These are phyloP conservation scores for Sporothrix variecibatus DNA, from an alignment of 2,329 filamentous ascomycete genomes.

Conservation along the genomic window DNA sequence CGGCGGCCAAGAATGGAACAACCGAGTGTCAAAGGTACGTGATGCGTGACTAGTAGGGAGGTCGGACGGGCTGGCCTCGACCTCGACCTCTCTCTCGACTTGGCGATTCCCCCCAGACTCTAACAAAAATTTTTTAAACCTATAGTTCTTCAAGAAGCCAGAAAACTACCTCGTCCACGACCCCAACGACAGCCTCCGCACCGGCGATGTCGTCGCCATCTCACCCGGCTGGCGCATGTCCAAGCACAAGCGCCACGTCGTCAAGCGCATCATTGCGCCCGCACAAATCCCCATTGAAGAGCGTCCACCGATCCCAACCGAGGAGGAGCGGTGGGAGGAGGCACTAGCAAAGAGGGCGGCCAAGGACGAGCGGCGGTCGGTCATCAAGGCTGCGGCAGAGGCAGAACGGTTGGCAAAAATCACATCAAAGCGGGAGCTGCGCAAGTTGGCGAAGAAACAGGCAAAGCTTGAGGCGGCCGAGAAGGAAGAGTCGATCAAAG, in stretches of 20 bases:
- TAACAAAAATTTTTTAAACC: background rate
- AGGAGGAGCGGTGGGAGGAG: conserved; percentile 60
- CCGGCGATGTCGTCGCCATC: conserved; percentile 75
- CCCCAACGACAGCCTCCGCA: conserved; percentile 69
- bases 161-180: conserved; percentile 74
- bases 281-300: conserved; percentile 62
- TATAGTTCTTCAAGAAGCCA: conserved; percentile 64
- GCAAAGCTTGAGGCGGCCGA: conserved; percentile 13
- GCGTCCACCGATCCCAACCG: conserved; percentile 65
- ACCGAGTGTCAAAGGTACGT: conserved; percentile 68
- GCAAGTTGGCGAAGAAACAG: conserved; percentile 23
- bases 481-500: background rate
- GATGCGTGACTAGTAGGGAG: background rate
- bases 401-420: conserved; percentile 15
- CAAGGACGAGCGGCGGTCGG: conserved; percentile 58
- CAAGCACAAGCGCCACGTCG: conserved; percentile 70
- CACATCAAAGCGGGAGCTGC: conserved; percentile 22
- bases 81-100: background rate
- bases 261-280: conserved; percentile 73
- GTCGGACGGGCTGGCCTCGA: background rate
- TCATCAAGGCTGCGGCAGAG: conserved; percentile 34
- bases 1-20: conserved; percentile 71
- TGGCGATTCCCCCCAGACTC: background rate
- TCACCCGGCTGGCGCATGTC: conserved; percentile 65
- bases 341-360: conserved; percentile 56